Evolutionary conservation across 495 filamentous ascomycete genomes (phyloP).

Genomic region (Aspergillus nidulans): DNA sequence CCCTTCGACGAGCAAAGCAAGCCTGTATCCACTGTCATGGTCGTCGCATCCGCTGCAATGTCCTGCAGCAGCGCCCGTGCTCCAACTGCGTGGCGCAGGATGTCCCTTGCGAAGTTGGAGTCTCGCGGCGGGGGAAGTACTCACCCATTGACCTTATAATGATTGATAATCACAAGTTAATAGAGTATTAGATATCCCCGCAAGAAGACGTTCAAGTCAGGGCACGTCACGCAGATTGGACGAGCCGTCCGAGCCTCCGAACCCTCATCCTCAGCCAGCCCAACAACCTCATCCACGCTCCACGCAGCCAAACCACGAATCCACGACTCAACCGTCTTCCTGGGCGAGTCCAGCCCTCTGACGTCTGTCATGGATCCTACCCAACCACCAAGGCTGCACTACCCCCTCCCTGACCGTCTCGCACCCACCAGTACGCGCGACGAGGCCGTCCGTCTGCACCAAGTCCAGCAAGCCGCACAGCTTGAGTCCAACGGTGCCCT

Average conservation of each 20-base stretch:
- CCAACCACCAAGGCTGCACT: conserved; percentile 28
- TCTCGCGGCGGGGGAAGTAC: conserved; percentile 44
- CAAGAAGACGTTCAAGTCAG: conserved; percentile 7
- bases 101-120: conserved; percentile 36
- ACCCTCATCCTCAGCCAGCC: not conserved
- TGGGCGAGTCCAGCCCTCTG: conserved; percentile 39
- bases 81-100: conserved; percentile 39
- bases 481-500: conserved; percentile 35
- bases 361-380: conserved; percentile 39
- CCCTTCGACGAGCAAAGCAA: conserved; percentile 31
- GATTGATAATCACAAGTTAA: not conserved
- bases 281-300: not conserved
- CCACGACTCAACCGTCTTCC: conserved; percentile 27
- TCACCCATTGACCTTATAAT: not conserved
- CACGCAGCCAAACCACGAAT: not conserved
- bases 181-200: conserved; percentile 19
- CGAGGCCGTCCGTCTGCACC: conserved; percentile 16
- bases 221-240: too few relatives aligned
- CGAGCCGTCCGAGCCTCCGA: too few relatives aligned
- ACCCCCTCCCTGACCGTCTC: conserved; percentile 27
- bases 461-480: conserved; percentile 15
- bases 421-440: conserved; percentile 17
- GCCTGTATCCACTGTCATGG: conserved; percentile 44
- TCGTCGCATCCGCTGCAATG: conserved; percentile 45
- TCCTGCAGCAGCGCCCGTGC: conserved; percentile 40